phyloP scores from a whole-genome alignment of 2,329 filamentous ascomycete genomes.

The Neonectria sp. region DNA sequence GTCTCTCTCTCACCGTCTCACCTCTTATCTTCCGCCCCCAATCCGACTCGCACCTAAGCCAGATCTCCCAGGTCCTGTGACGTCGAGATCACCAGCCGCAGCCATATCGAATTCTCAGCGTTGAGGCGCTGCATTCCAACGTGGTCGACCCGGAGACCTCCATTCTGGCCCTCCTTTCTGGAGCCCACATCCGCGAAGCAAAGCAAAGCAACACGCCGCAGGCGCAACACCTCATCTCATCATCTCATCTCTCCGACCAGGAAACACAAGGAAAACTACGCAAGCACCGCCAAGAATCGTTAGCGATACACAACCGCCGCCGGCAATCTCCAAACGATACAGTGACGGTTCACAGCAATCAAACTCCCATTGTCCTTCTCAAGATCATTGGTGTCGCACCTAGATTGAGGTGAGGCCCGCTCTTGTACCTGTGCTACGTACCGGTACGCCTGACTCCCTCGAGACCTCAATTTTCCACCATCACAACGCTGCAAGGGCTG shows the following conservation, averaged over 20 bases:
- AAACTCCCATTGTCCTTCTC: constrained; percentile 31
- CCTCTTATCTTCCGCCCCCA: constrained; percentile 33
- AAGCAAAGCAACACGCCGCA: constrained; percentile 28
- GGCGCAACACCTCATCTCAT: constrained; percentile 25
- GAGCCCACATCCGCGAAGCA: constrained; percentile 5
- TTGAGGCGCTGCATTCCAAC: constrained; percentile 44
- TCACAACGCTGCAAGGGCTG: neutral
- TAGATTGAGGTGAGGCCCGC: constrained; percentile 43
- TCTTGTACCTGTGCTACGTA: constrained; percentile 44
- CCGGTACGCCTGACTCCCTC: constrained; percentile 26
- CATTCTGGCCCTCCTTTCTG: constrained; percentile 33
- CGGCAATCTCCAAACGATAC: constrained; percentile 31
- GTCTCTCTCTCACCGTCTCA: constrained; percentile 33
- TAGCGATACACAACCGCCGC: constrained; percentile 27
- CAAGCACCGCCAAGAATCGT: neutral
- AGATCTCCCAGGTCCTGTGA: constrained; percentile 28
- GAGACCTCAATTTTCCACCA: constrained; percentile 7
- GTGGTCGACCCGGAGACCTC: constrained; percentile 39
- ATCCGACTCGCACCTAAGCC: constrained; percentile 15
- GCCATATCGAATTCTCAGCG: constrained; percentile 25
- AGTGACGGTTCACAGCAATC: constrained; percentile 39
- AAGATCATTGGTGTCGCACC: constrained; percentile 39
- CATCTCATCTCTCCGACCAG: constrained; percentile 10
- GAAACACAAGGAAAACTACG: constrained; percentile 23
- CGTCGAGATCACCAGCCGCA: constrained; percentile 26